A percentile compares a stretch with the other conserved stretches of the same genome.
Conservation (phyloP, 495 filamentous ascomycete genomes). For the Xylaria sp. region DNA sequence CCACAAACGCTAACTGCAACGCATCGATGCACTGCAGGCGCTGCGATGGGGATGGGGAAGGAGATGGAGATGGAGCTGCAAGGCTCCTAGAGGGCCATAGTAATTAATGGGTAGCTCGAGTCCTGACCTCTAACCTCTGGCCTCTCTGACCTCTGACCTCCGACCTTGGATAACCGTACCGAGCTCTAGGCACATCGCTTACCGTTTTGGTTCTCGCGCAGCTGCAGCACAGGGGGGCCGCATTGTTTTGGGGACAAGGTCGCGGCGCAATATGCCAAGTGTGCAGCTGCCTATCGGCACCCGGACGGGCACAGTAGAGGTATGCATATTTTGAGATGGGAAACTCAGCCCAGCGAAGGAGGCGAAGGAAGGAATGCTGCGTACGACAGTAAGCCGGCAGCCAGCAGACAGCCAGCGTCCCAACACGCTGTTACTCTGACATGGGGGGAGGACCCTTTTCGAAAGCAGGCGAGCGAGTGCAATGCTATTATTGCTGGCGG, state of each 20-base stretch:
- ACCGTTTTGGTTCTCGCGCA: conserved; percentile 15
- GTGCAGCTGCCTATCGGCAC: background rate
- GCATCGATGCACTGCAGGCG: conserved; percentile 2
- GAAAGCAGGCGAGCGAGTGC: background rate
- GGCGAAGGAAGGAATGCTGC: background rate
- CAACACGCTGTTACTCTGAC: conserved; percentile 17
- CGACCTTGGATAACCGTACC: background rate
- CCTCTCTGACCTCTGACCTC: too few species aligned
- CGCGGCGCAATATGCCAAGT: conserved; percentile 1
- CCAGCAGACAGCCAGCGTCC: background rate
- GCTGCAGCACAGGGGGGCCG: conserved; percentile 17
- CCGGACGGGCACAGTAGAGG: background rate
- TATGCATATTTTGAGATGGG: conserved; percentile 5
- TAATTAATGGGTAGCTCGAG: background rate
- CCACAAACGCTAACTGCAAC: conserved; percentile 19
- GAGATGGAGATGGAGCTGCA: conserved; percentile 5
- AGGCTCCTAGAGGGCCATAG: conserved; percentile 5
- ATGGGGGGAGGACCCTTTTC: background rate
- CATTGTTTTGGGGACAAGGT: conserved; percentile 8
- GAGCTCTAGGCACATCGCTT: conserved; percentile 8
- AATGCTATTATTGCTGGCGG: background rate
- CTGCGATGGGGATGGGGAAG: conserved; percentile 2
- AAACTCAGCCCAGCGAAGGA: background rate
- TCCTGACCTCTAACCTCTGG: too few species aligned
- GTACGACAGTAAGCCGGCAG: conserved; percentile 18